phyloP scores from a whole-genome alignment of 345 rosid genomes.

The Eucalyptus sp. region DNA sequence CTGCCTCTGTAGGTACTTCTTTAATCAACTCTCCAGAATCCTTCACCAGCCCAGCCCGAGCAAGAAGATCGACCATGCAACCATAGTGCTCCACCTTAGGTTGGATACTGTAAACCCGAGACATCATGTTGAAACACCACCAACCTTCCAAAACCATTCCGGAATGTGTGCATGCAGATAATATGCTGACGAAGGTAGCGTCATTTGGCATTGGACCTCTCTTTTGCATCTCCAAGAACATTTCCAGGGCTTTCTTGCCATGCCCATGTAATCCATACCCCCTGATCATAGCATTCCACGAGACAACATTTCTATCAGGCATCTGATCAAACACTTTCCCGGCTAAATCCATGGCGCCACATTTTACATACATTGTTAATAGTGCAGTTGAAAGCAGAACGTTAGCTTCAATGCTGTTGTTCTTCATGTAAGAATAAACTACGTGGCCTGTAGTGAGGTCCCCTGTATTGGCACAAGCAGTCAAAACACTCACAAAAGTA shows the following conservation, averaged over 20 bases:
- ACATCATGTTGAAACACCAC: slow-evolving; percentile 49
- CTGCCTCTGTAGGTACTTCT: slow-evolving; percentile 8
- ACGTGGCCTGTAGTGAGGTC: slow-evolving; percentile 31
- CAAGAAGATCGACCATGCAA: slow-evolving; percentile 45
- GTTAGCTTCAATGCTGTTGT: slow-evolving; percentile 20
- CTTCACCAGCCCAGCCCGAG: slow-evolving; percentile 29
- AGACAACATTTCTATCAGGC: slow-evolving; percentile 9
- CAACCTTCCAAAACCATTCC: slow-evolving; percentile 62
- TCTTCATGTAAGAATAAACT: slow-evolving; percentile 36
- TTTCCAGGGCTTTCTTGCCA: slow-evolving; percentile 35
- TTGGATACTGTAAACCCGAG: slow-evolving; percentile 30
- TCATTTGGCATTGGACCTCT: slow-evolving; percentile 26
- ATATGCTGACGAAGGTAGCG: slow-evolving; percentile 35
- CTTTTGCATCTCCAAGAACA: slow-evolving; percentile 38
- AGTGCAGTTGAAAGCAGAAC: slow-evolving; percentile 45
- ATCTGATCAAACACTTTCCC: slow-evolving; percentile 10
- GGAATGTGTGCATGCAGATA: slow-evolving; percentile 39
- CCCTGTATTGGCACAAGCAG: slow-evolving; percentile 41
- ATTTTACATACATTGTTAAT: slow-evolving; percentile 34
- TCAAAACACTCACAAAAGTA: slow-evolving; percentile 40
- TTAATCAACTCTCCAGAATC: slow-evolving; percentile 18
- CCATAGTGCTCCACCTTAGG: slow-evolving; percentile 52
- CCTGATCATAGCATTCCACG: slow-evolving; percentile 23
- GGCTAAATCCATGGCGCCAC: slow-evolving; percentile 11
- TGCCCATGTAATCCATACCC: slow-evolving; percentile 17